phyloP scores from a whole-genome alignment of 2,329 filamentous ascomycete species.

The Karstenula rhodostoma region DNA sequence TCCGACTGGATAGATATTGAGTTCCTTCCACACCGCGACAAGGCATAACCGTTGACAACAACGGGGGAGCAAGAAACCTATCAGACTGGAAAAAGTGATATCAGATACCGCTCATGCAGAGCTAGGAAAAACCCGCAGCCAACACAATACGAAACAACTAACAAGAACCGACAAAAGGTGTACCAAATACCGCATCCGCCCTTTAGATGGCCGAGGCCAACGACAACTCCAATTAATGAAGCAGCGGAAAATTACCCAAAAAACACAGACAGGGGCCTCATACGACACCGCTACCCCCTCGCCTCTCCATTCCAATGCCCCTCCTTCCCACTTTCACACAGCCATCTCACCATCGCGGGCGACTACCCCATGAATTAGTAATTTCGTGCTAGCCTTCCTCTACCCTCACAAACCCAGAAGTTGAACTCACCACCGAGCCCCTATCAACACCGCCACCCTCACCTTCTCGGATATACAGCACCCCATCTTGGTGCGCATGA shows the following conservation, averaged over 20 bases:
- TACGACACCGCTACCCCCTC: background rate
- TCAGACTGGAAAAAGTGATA: no score
- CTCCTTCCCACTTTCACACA: constrained; percentile 22
- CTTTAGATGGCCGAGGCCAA: no score
- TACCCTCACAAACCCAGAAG: background rate
- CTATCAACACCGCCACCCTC: background rate
- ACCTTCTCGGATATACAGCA: no score
- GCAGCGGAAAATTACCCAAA: background rate
- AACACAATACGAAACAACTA: no score
- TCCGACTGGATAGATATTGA: background rate
- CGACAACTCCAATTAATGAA: no score
- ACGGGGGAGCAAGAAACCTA: no score
- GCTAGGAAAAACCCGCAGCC: background rate
- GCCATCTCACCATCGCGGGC: constrained; percentile 26
- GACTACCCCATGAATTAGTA: background rate
- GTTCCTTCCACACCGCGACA: background rate
- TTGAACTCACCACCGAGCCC: background rate
- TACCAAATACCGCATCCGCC: background rate
- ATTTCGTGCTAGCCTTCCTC: background rate
- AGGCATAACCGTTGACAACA: background rate
- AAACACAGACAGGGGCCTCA: background rate
- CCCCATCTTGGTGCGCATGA: background rate
- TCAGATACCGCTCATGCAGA: no score
- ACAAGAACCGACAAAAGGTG: background rate
- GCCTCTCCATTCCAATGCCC: constrained; percentile 21